These are phyloP conservation scores for Talaromyces piceae DNA, from an alignment of 2,329 filamentous ascomycete genomes.

Conservation along the genomic window DNA sequence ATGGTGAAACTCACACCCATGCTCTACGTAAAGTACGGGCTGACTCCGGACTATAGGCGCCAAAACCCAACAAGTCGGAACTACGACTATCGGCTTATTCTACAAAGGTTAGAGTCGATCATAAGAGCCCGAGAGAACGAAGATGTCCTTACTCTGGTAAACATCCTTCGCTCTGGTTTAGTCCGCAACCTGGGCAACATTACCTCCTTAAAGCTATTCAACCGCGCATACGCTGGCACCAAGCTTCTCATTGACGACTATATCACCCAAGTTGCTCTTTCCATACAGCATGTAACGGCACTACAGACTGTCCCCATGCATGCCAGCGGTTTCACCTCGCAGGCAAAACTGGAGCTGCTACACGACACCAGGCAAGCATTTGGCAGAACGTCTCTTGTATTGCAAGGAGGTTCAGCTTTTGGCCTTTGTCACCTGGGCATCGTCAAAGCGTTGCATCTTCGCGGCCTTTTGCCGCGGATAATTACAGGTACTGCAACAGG, in stretches of 20 bases:
- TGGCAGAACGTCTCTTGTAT: conserved; percentile 73
- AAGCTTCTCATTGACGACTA: conserved; percentile 91
- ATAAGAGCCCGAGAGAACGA: conserved; percentile 61
- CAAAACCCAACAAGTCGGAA: conserved; percentile 71
- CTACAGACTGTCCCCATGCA: conserved; percentile 52
- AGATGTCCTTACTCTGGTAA: conserved; percentile 67
- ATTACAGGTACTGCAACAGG: conserved; percentile 88
- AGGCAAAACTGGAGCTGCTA: conserved; percentile 76
- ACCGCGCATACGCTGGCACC: conserved; percentile 77
- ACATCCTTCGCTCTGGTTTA: conserved; percentile 67
- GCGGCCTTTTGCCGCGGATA: conserved; percentile 76
- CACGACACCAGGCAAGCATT: conserved; percentile 84
- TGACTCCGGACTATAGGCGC: conserved; percentile 49
- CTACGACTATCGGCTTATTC: conserved; percentile 82
- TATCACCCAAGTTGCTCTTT: conserved; percentile 72
- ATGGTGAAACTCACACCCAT: conserved; percentile 48
- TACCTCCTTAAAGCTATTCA: conserved; percentile 71
- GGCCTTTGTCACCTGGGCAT: conserved; percentile 86
- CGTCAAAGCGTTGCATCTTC: conserved; percentile 75
- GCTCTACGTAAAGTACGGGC: neutral
- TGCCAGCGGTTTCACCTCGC: conserved; percentile 53
- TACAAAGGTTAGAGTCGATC: conserved; percentile 65
- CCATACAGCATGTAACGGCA: conserved; percentile 66
- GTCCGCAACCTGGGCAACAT: conserved; percentile 90
- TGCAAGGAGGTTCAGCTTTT: conserved; percentile 88